Evolutionary conservation across 2,329 filamentous ascomycete species (phyloP), one percentile per base, ranked within the genome.

Genomic region (Orbilia quercus): DNA sequence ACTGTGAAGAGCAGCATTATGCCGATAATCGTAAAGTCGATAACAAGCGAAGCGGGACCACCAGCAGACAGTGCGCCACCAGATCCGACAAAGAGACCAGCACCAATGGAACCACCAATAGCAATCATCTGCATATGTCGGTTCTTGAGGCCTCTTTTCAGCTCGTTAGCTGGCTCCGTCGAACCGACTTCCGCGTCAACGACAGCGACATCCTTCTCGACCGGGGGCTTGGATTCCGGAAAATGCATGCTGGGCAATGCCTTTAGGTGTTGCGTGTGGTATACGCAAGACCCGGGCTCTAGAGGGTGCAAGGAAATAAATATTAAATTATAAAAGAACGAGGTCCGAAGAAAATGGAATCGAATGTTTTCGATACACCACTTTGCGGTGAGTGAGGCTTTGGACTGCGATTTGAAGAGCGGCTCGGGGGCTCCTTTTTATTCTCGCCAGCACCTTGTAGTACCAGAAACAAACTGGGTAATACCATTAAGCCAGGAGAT

Each of bases 41-140:
- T 74, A 45, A 74, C 70, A 4, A 74, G 34, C 4, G 54, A 55
- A 14, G 70, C 70, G 23, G 70, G 70, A 40, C 70, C 84, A 80
- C 85, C 86, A 66, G 80, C 82, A 74, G 78, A 78, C n/a, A 87
- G 80, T 50, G 86, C 85, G 76, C 80, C 78, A 76, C 86, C 86
- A 36, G 85, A 86, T 76, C 86, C 85, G 78, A 87, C 86, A 79
- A 87, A 88, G 82, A 88, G 86, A 81, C 86, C 86, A 78, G 86
- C 86, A 79, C 86, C 86, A 64, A 88, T 88, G 31, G 85, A 86
- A 70, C 85, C 86, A 78, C 85, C 85, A 65, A 87, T 86, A 77
- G 85, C 84, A 79, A 87, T 87, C 85, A 87, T 87, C 80, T 88
- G 84, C 76, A 88, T 80, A 79, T 88, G 86, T 75, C 86, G 84